Conservation (phyloP, 176 grass and related monocot species). For the Lolium rigidum region DNA sequence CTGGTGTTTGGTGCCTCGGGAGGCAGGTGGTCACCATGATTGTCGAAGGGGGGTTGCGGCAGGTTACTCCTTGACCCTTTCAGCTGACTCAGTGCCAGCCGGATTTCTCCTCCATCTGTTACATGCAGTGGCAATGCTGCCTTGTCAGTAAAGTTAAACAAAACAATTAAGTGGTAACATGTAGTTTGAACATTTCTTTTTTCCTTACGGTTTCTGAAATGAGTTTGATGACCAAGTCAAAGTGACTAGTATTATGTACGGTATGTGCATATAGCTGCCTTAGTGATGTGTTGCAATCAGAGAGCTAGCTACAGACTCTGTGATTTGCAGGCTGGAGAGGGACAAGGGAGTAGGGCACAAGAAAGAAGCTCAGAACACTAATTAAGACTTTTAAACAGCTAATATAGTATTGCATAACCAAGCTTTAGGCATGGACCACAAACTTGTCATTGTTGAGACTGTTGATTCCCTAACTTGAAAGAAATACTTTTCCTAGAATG, state of each 20-base stretch:
- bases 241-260: background rate
- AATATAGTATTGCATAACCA: background rate
- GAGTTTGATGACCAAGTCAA: background rate
- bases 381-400: background rate
- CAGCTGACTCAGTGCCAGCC: background rate
- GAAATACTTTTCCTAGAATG: background rate
- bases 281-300: slow-evolving; percentile 20
- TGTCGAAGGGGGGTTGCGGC: slow-evolving; percentile 5
- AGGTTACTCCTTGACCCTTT: slow-evolving; percentile 44
- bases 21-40: background rate
- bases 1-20: background rate
- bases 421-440: background rate
- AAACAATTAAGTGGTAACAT: background rate
- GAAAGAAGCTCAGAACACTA: background rate
- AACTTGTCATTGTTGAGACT: background rate
- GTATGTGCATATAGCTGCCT: background rate
- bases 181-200: background rate
- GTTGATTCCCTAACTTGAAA: background rate
- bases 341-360: background rate
- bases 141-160: slow-evolving; percentile 24
- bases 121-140: background rate
- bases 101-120: slow-evolving; percentile 45
- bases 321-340: slow-evolving; percentile 10
- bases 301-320: slow-evolving; percentile 26
- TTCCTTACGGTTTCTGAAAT: background rate